Conservation (phyloP, 208 protist genomes). For the Leptomonas seymouri region DNA sequence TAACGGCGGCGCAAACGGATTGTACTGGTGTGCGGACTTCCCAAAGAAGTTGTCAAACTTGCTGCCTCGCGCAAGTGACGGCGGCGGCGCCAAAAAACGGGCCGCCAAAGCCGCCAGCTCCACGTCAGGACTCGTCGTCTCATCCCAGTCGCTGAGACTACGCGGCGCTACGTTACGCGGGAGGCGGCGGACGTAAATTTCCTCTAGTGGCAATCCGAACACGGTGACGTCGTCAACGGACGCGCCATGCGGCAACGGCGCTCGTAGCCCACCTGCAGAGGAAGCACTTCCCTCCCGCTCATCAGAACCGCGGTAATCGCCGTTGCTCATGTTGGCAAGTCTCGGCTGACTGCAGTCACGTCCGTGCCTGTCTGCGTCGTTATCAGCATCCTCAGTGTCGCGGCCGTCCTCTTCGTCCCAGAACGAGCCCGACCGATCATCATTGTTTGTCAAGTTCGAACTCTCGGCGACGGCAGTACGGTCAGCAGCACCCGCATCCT, state of each 20-base stretch:
- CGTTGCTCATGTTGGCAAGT: no score
- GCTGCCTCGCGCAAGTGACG: constrained; percentile 26
- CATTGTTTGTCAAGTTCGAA: not conserved
- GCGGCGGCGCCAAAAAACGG: constrained; percentile 74
- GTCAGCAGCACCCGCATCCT: not conserved
- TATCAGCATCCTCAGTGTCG: not conserved
- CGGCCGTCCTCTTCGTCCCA: not conserved
- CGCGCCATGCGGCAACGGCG: not conserved
- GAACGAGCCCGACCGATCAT: not conserved
- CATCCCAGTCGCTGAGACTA: constrained; percentile 81
- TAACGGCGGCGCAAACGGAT: not conserved
- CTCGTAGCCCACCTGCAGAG: not conserved
- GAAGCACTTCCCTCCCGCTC: not conserved
- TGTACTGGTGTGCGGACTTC: not conserved
- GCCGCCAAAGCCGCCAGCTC: constrained; percentile 51
- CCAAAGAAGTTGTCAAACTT: constrained; percentile 13
- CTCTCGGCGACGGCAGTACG: not conserved
- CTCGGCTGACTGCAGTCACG: not conserved
- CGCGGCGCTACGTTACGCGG: constrained; percentile 70
- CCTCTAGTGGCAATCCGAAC: constrained; percentile 56
- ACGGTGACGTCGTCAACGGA: constrained; percentile 32
- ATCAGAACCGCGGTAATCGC: not conserved
- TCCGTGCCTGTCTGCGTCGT: not conserved
- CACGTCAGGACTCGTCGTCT: constrained; percentile 49
- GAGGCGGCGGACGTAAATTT: constrained; percentile 73